Conservation (phyloP, 208 protist genomes). For the Leishmania braziliensis region DNA sequence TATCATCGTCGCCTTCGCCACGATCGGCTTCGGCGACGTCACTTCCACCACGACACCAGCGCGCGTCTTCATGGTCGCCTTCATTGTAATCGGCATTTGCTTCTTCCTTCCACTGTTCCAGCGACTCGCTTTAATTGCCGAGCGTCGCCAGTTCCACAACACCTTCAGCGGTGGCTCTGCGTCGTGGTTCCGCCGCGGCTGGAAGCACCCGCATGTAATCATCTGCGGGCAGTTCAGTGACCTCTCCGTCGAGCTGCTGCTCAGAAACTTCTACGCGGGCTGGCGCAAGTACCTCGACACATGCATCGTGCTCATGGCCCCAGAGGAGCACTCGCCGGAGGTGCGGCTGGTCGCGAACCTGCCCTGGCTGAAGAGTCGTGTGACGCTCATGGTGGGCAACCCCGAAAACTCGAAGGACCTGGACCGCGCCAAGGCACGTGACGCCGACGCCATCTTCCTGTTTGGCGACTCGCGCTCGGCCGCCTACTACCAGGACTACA, state of each 20-base stretch:
- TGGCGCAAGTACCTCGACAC: slow-evolving; percentile 81
- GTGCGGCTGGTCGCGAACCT: slow-evolving; percentile 64
- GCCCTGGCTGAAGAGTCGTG: slow-evolving; percentile 75
- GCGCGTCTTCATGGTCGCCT: slow-evolving; percentile 71
- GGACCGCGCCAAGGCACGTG: slow-evolving; percentile 50
- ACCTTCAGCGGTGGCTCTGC: slow-evolving; percentile 39
- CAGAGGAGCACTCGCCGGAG: slow-evolving; percentile 57
- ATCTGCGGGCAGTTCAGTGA: slow-evolving; percentile 73
- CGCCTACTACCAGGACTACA: slow-evolving; percentile 81
- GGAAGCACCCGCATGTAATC: slow-evolving; percentile 62
- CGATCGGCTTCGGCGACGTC: slow-evolving; percentile 83
- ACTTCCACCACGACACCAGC: slow-evolving; percentile 47
- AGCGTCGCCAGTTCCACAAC: slow-evolving; percentile 52
- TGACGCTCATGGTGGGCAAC: slow-evolving; percentile 74
- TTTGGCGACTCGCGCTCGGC: slow-evolving; percentile 70
- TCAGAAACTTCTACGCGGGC: slow-evolving; percentile 79
- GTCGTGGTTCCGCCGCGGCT: slow-evolving; percentile 26
- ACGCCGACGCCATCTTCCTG: slow-evolving; percentile 85
- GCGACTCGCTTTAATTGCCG: slow-evolving; percentile 43
- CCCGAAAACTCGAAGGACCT: slow-evolving; percentile 56
- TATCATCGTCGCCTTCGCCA: slow-evolving; percentile 71
- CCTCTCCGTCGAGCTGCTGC: slow-evolving; percentile 63
- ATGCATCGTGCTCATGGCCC: slow-evolving; percentile 67
- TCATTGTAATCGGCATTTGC: slow-evolving; percentile 76
- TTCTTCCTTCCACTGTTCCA: slow-evolving; percentile 79